A percentile compares a stretch with the other conserved stretches of the same genome.
Conservation (phyloP, 129 eudicot species). For the Arctium lappa region DNA sequence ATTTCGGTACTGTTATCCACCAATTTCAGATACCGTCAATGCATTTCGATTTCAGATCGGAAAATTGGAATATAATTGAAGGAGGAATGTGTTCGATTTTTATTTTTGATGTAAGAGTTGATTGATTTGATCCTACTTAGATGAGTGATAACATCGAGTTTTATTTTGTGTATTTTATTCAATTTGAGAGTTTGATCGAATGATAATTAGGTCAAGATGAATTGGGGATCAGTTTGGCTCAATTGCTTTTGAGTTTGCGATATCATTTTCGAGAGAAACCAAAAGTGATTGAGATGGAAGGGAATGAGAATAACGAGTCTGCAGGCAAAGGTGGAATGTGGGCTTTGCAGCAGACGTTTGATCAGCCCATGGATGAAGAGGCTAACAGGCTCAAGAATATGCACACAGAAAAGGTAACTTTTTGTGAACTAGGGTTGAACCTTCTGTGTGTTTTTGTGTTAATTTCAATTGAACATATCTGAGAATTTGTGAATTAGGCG, state of each 20-base stretch:
- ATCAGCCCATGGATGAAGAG: conserved; percentile 94
- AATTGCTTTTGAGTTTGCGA: background rate
- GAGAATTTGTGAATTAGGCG: background rate
- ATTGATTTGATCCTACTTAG: background rate
- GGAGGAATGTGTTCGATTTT: background rate
- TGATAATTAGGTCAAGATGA: conserved; percentile 1
- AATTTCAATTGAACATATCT: background rate
- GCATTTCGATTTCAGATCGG: conserved; percentile 4
- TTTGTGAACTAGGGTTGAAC: background rate
- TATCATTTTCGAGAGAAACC: background rate
- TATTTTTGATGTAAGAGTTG: background rate
- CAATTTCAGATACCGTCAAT: conserved; percentile 1
- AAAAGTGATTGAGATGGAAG: conserved; percentile 32
- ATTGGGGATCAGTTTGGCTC: background rate
- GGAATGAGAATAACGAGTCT: conserved; percentile 30
- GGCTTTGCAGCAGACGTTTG: conserved; percentile 84
- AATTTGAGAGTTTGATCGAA: conserved; percentile 4
- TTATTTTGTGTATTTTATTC: background rate
- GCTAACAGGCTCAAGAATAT: conserved; percentile 63
- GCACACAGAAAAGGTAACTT: conserved; percentile 57
- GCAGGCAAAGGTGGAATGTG: conserved; percentile 71
- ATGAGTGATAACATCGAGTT: conserved; percentile 1
- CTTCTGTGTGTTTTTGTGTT: background rate
- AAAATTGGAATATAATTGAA: background rate
- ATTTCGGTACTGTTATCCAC: background rate